Base-by-base conservation (phyloP, 2,329 filamentous ascomycete genomes). In the Diatrype stigma region DNA sequence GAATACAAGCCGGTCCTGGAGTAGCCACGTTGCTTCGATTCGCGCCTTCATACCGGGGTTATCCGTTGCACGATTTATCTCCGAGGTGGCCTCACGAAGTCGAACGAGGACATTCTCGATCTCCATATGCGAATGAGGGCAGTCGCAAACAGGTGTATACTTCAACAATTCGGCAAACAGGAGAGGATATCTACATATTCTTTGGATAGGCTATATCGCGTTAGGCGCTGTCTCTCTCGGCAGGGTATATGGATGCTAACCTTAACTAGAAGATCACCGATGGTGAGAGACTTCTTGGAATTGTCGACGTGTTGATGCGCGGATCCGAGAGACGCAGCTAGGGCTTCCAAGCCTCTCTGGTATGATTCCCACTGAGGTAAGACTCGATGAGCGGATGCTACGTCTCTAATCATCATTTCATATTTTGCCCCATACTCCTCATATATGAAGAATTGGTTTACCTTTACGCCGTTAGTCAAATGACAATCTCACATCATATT, bases 371-470 rank as follows among this genome's bases (percentile, higher is more conserved):
- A 96, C 47, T 87, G 79, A 22, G 84, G 83, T 58, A 89, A 80
- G 6, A 79, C 81, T 52, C 84, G 80, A 55, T 88, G 83, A 16
- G 86, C 78, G 23, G 85, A 78, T 32, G 85, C 82, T 34, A 95
- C 73, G 56, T 96, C 90, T 56, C 87, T 84, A 45, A 87, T 84
- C 76, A 96, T 88, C 58, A 90, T 78, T 59, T 95, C 90, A 68
- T 94, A 96, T 64, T 93, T 93, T 47, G 88, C 87, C 34, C 89
- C 89, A 66, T 96, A 99, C 60, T 96, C 89, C 70, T 96, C 89
- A 65, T 99, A 99, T 46, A 87, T 77, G 64, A 89, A 87, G 70
- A 97, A 94, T 0, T 85, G 84, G 53, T 82, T 81, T 72, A 95
- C 86, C 89, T 96, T 56, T 14, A 19, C 14, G 38, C 22, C 48